phyloP scores from a whole-genome alignment of 768 basidiomycete species.

The Kockovaella imperatae region DNA sequence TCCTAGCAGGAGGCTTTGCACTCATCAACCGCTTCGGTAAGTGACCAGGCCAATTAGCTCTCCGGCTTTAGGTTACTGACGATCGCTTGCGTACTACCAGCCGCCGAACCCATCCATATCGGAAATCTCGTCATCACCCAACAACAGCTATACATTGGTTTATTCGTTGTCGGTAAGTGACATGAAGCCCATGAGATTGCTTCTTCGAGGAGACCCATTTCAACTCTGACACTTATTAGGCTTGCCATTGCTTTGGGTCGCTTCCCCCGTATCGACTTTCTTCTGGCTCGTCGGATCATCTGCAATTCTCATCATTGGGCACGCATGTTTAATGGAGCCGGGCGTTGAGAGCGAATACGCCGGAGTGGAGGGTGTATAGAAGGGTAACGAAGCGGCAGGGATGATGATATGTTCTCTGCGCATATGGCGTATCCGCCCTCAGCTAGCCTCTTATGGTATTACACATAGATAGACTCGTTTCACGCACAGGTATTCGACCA shows the following conservation, averaged over 20 bases:
- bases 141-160: conserved; percentile 72
- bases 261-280: conserved; percentile 56
- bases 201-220: neutral
- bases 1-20: conserved; percentile 86
- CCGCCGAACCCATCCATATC: conserved; percentile 74
- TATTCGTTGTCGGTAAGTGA: conserved; percentile 65
- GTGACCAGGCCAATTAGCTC: conserved; percentile 29
- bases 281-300: conserved; percentile 95
- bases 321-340: conserved; percentile 82
- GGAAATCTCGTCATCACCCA: conserved; percentile 77
- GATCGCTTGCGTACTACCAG: no score
- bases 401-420: no score
- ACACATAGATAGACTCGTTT: no score
- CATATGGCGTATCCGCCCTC: no score
- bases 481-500: no score
- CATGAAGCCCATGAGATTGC: neutral
- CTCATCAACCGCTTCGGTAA: conserved; percentile 82
- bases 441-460: no score
- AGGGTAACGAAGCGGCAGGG: no score
- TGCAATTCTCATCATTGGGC: conserved; percentile 66
- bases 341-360: conserved; percentile 58
- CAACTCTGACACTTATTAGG: conserved; percentile 3
- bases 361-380: conserved; percentile 13
- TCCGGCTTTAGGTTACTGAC: no score
- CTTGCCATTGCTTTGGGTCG: conserved; percentile 34